A percentile compares a stretch with the other conserved stretches of the same genome.
Conservation (phyloP, 2,329 filamentous ascomycete genomes). For the Juglanconis sp. region DNA sequence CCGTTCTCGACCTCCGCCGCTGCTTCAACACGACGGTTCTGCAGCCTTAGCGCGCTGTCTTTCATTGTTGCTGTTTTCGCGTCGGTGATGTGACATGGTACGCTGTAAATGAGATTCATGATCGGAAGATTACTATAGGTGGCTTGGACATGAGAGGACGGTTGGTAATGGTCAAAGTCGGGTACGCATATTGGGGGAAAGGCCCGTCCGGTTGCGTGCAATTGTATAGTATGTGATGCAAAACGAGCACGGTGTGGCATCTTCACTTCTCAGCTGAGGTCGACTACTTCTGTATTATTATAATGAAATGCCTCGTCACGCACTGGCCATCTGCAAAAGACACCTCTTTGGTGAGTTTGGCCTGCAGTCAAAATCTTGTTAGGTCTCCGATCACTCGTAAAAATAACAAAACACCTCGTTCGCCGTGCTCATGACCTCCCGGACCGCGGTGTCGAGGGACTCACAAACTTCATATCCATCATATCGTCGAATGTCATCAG, state of each 20-base stretch:
- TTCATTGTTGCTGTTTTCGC: background rate
- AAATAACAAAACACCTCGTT: slow-evolving; percentile 5
- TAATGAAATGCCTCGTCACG: no score
- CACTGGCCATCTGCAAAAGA: no score
- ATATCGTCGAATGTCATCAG: background rate
- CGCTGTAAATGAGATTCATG: background rate
- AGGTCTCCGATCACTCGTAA: slow-evolving; percentile 1
- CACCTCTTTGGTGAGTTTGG: no score
- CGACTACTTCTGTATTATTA: no score
- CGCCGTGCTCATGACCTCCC: slow-evolving; percentile 5
- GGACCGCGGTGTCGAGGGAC: slow-evolving; percentile 3
- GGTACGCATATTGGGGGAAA: no score
- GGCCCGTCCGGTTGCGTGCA: no score
- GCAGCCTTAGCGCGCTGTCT: background rate
- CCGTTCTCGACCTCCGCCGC: slow-evolving; percentile 4
- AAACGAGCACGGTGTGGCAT: no score
- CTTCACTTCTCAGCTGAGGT: no score
- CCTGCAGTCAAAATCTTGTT: no score
- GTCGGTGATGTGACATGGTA: background rate
- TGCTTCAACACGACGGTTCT: background rate
- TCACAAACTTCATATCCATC: background rate
- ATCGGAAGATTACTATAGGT: background rate
- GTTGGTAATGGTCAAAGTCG: no score
- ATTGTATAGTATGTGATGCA: no score
- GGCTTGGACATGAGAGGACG: background rate